Conservation (phyloP, 306 rosid species). For the Sicyos baderoa region DNA sequence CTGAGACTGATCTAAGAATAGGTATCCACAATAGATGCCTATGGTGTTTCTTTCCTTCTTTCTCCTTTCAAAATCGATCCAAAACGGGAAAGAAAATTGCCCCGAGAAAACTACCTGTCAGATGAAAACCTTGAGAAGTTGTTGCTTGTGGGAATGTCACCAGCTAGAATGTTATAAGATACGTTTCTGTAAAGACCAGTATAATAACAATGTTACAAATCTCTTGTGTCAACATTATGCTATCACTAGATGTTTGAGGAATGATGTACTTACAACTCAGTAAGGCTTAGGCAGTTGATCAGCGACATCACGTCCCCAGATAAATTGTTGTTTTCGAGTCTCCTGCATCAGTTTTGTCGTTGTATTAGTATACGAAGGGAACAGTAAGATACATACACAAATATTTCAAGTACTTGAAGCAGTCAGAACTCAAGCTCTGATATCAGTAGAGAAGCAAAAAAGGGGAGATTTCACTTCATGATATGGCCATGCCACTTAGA, state of each 20-base stretch:
- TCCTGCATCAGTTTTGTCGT: slow-evolving; percentile 42
- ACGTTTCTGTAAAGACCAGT: slow-evolving; percentile 51
- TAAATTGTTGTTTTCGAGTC: slow-evolving; percentile 68
- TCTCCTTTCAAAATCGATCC: neutral
- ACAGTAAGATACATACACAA: neutral
- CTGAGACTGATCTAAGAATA: neutral
- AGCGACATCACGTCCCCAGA: slow-evolving; percentile 64
- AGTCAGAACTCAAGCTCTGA: neutral
- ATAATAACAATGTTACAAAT: neutral
- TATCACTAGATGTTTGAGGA: neutral
- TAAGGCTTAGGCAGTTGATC: slow-evolving; percentile 66
- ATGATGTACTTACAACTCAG: slow-evolving; percentile 49
- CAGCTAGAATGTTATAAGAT: slow-evolving; percentile 71
- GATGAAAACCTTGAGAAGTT: slow-evolving; percentile 81
- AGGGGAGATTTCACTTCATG: neutral
- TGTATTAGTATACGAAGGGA: neutral
- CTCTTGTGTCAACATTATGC: neutral
- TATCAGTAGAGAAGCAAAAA: neutral
- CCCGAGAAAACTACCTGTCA: slow-evolving; percentile 50
- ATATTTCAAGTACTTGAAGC: no score
- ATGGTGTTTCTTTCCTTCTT: neutral
- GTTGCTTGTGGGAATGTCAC: slow-evolving; percentile 74
- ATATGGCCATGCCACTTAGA: neutral
- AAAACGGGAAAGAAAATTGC: neutral
- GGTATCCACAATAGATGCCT: neutral